A percentile compares a stretch with the other conserved stretches of the same genome.
phyloP scores from a whole-genome alignment of 306 rosid species.

The Prunus mongolica region DNA sequence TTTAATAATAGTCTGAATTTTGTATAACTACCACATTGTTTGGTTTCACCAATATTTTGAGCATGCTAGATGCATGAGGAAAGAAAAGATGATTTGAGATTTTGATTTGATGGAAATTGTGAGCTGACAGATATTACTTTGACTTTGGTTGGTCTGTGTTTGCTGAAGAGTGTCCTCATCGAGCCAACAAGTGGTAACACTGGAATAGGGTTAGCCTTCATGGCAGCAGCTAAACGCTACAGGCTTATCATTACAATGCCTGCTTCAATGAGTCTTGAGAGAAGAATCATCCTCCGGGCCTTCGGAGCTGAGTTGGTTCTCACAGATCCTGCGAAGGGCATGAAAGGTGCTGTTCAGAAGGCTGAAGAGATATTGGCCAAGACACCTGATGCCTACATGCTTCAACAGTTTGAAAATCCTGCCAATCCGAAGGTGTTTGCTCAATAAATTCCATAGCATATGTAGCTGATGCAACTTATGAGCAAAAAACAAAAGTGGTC shows the following conservation, averaged over 20 bases:
- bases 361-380: constrained; percentile 74
- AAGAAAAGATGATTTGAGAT: not conserved
- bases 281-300: constrained; percentile 66
- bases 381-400: constrained; percentile 71
- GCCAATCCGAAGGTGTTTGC: constrained; percentile 75
- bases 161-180: constrained; percentile 61
- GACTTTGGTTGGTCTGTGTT: constrained; percentile 16
- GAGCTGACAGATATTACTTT: constrained; percentile 22
- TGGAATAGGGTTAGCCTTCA: constrained; percentile 79
- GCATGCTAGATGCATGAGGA: not conserved
- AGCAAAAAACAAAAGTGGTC: not conserved
- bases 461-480: not conserved
- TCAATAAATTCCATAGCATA: not conserved
- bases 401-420: constrained; percentile 82
- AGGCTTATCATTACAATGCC: constrained; percentile 78
- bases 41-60: not conserved
- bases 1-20: not conserved
- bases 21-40: not conserved
- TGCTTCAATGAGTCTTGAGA: constrained; percentile 81
- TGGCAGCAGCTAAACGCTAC: constrained; percentile 78
- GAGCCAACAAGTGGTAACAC: constrained; percentile 83
- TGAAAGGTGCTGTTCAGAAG: constrained; percentile 84
- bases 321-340: constrained; percentile 73
- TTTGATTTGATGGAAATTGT: constrained; percentile 14
- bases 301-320: constrained; percentile 81